These are phyloP conservation scores for Tolypocladium capitatum DNA, from an alignment of 2,329 filamentous ascomycete species.

Conservation along the genomic window DNA sequence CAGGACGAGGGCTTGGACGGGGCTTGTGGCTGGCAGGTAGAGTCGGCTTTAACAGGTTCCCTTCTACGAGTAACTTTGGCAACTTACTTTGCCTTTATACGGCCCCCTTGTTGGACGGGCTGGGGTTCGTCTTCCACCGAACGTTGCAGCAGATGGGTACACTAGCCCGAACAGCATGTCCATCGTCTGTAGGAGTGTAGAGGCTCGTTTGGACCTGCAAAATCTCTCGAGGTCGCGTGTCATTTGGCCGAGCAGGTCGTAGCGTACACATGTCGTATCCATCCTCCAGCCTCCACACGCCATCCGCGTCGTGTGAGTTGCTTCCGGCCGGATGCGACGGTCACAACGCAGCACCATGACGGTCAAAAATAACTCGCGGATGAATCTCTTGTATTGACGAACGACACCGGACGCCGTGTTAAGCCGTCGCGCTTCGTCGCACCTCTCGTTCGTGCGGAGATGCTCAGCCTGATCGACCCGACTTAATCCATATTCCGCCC, in stretches of 20 bases:
- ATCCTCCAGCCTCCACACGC: background rate
- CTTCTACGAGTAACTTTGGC: background rate
- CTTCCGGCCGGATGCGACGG: background rate
- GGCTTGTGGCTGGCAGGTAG: background rate
- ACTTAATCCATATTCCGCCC: constrained; percentile 22
- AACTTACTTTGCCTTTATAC: background rate
- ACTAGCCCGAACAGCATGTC: background rate
- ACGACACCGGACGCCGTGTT: constrained; percentile 28
- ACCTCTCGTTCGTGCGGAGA: constrained; percentile 16
- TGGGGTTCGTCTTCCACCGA: background rate
- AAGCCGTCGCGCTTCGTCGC: constrained; percentile 25
- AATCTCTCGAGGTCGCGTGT: background rate
- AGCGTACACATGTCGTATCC: background rate
- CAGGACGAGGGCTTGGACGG: too few species aligned
- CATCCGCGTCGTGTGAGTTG: background rate
- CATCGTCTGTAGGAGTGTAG: background rate
- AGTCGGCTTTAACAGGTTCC: background rate
- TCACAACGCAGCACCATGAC: background rate
- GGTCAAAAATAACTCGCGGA: constrained; percentile 8
- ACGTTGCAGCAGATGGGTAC: background rate
- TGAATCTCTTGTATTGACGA: constrained; percentile 26
- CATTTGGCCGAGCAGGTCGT: background rate
- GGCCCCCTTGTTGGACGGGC: background rate
- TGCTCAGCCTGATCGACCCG: constrained; percentile 23
- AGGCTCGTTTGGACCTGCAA: background rate